Conservation (phyloP, 805 yeast species). For the Jamesozyma lodderae region DNA sequence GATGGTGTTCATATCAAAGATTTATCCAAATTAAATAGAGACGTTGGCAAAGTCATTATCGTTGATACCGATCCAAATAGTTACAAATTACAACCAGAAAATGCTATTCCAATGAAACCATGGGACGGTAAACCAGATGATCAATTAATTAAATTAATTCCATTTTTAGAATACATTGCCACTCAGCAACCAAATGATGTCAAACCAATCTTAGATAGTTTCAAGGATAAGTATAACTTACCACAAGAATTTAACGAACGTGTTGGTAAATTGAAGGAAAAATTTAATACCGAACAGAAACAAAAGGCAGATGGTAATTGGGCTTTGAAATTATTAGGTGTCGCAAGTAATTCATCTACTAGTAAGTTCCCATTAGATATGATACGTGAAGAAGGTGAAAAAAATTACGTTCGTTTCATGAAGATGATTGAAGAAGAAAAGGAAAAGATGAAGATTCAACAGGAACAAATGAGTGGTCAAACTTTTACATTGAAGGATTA, state of each 20-base stretch:
- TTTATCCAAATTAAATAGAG: constrained; percentile 83
- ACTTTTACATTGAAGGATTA: constrained; percentile 69
- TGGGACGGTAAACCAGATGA: constrained; percentile 89
- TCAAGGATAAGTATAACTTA: constrained; percentile 53
- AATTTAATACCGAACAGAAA: constrained; percentile 51
- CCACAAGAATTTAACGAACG: constrained; percentile 74
- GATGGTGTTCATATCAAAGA: constrained; percentile 90
- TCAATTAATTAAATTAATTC: constrained; percentile 68
- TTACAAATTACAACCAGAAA: constrained; percentile 80
- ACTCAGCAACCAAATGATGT: constrained; percentile 80
- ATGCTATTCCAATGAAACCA: constrained; percentile 73
- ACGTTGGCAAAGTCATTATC: constrained; percentile 66
- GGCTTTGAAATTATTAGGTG: constrained; percentile 56
- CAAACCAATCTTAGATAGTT: constrained; percentile 75
- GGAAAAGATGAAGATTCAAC: constrained; percentile 48
- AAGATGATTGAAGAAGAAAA: constrained; percentile 80
- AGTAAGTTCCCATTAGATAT: constrained; percentile 65
- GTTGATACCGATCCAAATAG: constrained; percentile 71
- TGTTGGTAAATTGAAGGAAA: constrained; percentile 63
- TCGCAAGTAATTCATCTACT: constrained; percentile 23
- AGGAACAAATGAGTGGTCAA: constrained; percentile 75
- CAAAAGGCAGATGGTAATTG: constrained; percentile 39
- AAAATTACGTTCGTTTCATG: constrained; percentile 75
- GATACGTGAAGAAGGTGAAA: constrained; percentile 87
- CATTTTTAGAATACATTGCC: constrained; percentile 89